A percentile compares a stretch with the other conserved stretches of the same genome.
Conservation (phyloP, 257 asterid species). For the Solanum arcanum region DNA sequence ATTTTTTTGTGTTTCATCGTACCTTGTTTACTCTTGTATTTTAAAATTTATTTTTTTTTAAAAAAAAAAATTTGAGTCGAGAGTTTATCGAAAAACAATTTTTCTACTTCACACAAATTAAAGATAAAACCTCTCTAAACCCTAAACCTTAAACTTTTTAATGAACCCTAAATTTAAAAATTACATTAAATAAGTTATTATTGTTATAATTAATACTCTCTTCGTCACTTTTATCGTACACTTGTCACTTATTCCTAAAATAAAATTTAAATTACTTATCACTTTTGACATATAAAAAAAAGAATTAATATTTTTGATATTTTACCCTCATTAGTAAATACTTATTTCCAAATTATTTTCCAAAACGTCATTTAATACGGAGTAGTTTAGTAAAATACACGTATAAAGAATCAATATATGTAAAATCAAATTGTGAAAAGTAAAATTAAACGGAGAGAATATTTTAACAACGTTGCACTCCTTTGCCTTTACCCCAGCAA, state of each 20-base stretch:
- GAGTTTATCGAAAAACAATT: not conserved
- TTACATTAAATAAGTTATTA: not conserved
- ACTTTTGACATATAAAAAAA: too few relatives aligned
- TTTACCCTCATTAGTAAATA: too few relatives aligned
- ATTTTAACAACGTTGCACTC: not conserved
- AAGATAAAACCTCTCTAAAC: not conserved
- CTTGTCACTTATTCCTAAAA: not conserved
- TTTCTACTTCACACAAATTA: not conserved
- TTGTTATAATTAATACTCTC: not conserved
- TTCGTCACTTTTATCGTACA: not conserved
- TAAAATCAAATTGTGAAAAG: too few relatives aligned
- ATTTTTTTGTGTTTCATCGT: not conserved
- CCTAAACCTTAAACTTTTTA: too few relatives aligned
- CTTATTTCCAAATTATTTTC: too few relatives aligned
- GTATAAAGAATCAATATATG: too few relatives aligned
- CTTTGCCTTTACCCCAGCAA: rapidly evolving
- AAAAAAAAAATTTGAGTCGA: not conserved
- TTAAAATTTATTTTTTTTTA: rapidly evolving
- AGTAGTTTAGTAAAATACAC: not conserved
- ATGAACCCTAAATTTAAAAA: not conserved
- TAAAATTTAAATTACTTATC: not conserved
- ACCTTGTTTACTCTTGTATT: not conserved
- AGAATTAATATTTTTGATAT: too few relatives aligned
- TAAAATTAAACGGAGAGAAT: too few relatives aligned
- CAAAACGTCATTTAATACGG: not conserved